Conservation (phyloP, 2,329 filamentous ascomycete species). For the Exophiala sp. region DNA sequence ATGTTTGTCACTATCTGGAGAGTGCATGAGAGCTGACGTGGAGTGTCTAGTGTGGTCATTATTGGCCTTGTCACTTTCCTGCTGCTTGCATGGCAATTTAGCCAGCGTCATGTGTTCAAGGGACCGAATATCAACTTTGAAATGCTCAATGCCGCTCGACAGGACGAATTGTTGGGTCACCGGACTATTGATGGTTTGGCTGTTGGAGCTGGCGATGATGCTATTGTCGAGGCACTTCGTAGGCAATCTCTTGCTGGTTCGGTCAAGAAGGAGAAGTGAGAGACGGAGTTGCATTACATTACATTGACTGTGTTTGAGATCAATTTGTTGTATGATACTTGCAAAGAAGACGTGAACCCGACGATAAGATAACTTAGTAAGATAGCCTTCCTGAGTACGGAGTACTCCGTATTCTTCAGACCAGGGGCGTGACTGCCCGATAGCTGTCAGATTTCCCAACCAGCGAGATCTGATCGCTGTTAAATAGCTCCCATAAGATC, state of each 20-base stretch:
- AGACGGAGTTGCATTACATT: not conserved
- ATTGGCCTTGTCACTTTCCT: not conserved
- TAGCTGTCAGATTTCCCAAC: no score
- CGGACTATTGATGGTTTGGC: constrained; percentile 9
- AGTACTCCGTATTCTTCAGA: no score
- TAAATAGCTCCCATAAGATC: no score
- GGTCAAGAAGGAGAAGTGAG: constrained; percentile 2
- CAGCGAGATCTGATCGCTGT: no score
- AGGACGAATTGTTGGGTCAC: constrained; percentile 12
- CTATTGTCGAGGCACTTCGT: constrained; percentile 10
- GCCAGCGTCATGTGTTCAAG: not conserved
- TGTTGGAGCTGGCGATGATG: constrained; percentile 6
- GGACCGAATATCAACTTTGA: not conserved
- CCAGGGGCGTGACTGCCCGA: no score
- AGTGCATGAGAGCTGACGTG: not conserved
- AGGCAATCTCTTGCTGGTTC: constrained; percentile 3
- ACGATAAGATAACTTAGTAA: no score
- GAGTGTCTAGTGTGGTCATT: not conserved
- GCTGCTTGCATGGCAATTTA: not conserved
- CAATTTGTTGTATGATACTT: no score
- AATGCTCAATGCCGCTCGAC: constrained; percentile 3
- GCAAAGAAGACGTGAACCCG: no score
- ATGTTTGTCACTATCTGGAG: not conserved
- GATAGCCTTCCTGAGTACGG: no score
- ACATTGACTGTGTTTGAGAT: no score